Conservation (phyloP, 2,329 filamentous ascomycete species). For the Colletotrichum melonis region DNA sequence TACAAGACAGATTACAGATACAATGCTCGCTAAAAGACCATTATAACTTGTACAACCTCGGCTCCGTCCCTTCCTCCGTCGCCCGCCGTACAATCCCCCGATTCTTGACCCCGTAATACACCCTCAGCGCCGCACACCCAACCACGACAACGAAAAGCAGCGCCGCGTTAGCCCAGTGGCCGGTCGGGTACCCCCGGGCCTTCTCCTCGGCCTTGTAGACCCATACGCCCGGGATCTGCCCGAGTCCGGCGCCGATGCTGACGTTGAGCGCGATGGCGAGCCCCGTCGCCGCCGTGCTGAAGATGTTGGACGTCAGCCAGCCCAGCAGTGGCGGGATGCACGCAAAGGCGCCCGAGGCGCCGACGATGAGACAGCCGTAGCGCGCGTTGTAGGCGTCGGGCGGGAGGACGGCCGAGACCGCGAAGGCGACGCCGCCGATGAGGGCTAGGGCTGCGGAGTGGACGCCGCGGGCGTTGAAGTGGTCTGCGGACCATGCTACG, state of each 20-base stretch:
- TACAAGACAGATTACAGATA: neutral
- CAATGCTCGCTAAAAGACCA: neutral
- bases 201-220: constrained; percentile 76
- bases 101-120: constrained; percentile 66
- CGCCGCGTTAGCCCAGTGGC: constrained; percentile 75
- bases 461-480: constrained; percentile 64
- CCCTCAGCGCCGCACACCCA: constrained; percentile 63
- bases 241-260: constrained; percentile 72
- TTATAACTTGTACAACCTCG: constrained; percentile 55
- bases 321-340: constrained; percentile 77
- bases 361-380: constrained; percentile 78
- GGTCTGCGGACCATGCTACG: constrained; percentile 71
- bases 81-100: constrained; percentile 46
- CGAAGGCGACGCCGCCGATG: constrained; percentile 54
- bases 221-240: constrained; percentile 80
- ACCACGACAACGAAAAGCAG: constrained; percentile 68
- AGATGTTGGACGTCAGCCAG: constrained; percentile 77
- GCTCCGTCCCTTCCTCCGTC: constrained; percentile 44
- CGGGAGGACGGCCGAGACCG: constrained; percentile 46
- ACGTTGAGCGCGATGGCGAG: constrained; percentile 79
- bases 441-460: constrained; percentile 49
- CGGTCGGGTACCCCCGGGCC: constrained; percentile 72
- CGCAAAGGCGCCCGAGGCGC: constrained; percentile 73
- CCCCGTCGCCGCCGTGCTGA: constrained; percentile 72
- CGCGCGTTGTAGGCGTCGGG: constrained; percentile 67